Evolutionary conservation across 139 green algal genomes (phyloP).

Genomic region (Chlorella sp.): DNA sequence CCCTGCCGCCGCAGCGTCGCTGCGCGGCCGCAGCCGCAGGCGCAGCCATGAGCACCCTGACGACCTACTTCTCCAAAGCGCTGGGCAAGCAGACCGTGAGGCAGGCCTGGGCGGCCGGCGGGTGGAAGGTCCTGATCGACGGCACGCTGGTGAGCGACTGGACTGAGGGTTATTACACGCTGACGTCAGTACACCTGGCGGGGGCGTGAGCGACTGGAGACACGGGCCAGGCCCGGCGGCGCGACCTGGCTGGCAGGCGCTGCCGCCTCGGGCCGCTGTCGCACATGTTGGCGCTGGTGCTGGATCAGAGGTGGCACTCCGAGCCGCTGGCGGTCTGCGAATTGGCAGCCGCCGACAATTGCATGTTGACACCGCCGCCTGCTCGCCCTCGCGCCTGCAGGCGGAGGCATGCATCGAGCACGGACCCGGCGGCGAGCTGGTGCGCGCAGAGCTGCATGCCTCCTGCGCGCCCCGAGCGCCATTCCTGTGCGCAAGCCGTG

Average conservation of each 20-base stretch:
- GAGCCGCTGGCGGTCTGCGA: neutral
- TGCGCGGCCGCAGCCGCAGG: no score
- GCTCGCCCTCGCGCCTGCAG: conserved; percentile 2
- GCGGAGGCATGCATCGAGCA: conserved; percentile 46
- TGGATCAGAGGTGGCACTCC: neutral
- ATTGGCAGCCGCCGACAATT: neutral
- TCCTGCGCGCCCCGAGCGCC: no score
- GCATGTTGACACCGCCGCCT: neutral
- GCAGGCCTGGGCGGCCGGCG: conserved; percentile 45
- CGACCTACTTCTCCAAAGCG: conserved; percentile 31
- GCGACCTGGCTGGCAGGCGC: no score
- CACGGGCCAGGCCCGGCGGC: no score
- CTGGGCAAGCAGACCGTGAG: conserved; percentile 36
- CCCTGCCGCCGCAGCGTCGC: no score
- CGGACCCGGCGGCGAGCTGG: conserved; percentile 32
- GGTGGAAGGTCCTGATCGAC: conserved; percentile 49
- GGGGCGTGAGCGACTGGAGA: neutral
- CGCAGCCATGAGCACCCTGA: conserved; percentile 14
- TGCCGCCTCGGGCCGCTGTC: no score
- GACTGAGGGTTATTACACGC: conserved; percentile 20
- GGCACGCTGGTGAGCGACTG: conserved; percentile 24
- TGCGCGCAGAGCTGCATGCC: conserved; percentile 52
- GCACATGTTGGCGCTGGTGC: neutral
- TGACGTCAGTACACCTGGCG: neutral
- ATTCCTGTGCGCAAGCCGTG: conserved; percentile 4